Base-by-base conservation (phyloP, 1,284 basidiomycete genomes). In the Veloporphyrellus conicus region DNA sequence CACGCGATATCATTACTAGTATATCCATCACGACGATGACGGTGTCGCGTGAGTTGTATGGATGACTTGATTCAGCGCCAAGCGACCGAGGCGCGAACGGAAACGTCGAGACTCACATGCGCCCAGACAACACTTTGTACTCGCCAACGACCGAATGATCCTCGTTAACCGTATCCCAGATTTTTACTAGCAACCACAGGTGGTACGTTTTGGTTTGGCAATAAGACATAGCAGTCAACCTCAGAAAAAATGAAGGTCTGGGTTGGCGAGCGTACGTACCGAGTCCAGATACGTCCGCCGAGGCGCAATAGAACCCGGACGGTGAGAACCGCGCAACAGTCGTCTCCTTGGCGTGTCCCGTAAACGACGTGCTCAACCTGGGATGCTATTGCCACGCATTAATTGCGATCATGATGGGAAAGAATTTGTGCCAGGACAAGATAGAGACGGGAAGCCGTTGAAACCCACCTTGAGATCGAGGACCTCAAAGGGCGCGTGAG, bases 291-390 rank as follows among this genome's bases (percentile, higher is more conserved):
- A 75, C 69, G 64, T 96, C 93, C 20, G 81, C 93, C 11, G 92
- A 95, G 3, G 96, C 95, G 60, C 88, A 91, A 70, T 98, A 98
- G 71, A 86, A 97, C 16, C 94, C 95, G 1, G 92, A 90, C 0
- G 94, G 94, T 0, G 93, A 93, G 66, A 97, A 84, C 31, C 90
- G 82, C 6, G 93, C 94, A 12, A 95, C 91, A 1, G 90, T 94
- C 6, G 90, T 80, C 41, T 85, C 85, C 54, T 93, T 85, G 3
- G 85, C 77, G 70, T 97, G 94, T 40, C 90, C 88, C 47, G 81
- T 74, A 62, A 92, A 91, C 18, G 81, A 75, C 22, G 71, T 74
- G 22, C 80, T 77, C 22, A 74, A 68, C 15, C 73, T 68, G 6
- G 82, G 75, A 58, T 84, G 78, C 87, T 58, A 40, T 43, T 23